Conservation (phyloP, 192 early-diverging fungal species). For the Coemansia sp. region DNA sequence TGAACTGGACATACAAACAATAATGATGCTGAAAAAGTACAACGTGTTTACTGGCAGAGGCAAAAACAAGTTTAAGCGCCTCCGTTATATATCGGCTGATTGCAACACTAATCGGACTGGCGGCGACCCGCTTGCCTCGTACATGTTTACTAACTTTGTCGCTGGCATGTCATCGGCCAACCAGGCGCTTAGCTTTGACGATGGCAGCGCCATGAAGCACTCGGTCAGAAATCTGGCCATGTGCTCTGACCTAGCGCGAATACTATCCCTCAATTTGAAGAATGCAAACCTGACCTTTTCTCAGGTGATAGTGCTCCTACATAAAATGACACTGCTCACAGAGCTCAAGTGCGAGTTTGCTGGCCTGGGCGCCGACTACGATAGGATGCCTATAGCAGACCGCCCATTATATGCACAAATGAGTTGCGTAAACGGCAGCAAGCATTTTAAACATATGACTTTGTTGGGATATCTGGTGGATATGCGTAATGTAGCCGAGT, state of each 20-base stretch:
- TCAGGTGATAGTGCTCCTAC: background rate
- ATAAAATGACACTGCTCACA: constrained; percentile 2
- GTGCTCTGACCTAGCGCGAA: constrained; percentile 2
- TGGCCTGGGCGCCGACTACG: background rate
- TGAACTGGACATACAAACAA: background rate
- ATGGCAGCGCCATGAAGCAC: background rate
- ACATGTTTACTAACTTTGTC: background rate
- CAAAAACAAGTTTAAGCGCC: background rate
- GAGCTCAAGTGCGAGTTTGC: constrained; percentile 7
- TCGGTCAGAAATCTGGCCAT: background rate
- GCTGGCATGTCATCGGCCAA: background rate
- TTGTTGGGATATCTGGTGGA: background rate
- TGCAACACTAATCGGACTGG: background rate
- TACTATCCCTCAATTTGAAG: constrained; percentile 1
- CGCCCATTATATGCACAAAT: background rate
- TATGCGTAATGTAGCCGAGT: constrained; percentile 1
- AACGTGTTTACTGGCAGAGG: background rate
- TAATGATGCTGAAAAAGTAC: constrained; percentile 1
- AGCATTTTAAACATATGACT: constrained; percentile 2
- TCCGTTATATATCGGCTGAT: background rate
- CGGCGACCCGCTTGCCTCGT: background rate
- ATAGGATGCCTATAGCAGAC: background rate
- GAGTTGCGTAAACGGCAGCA: background rate
- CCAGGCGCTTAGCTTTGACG: constrained; percentile 1
- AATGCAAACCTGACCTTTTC: background rate